Percentiles rank a stretch among this genome's conserved stretches.
These are phyloP conservation scores for Leptographium galeiforme DNA, from an alignment of 2,329 filamentous ascomycete genomes.

Conservation along the genomic window DNA sequence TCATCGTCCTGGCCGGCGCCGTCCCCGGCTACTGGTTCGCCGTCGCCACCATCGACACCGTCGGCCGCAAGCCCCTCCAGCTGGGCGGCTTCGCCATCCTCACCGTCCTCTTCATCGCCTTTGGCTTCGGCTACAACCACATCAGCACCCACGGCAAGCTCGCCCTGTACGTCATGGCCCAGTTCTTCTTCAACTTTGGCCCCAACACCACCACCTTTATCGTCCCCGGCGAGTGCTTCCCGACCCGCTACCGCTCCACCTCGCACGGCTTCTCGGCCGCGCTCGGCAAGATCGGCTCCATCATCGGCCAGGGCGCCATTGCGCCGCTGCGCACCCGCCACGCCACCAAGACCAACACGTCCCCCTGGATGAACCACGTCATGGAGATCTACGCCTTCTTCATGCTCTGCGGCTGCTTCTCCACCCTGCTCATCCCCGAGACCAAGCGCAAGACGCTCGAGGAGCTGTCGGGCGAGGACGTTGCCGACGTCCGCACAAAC, in stretches of 20 bases:
- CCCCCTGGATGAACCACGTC: slow-evolving; percentile 64
- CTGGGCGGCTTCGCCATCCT: slow-evolving; percentile 48
- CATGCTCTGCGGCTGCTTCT: slow-evolving; percentile 60
- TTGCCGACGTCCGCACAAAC: slow-evolving; percentile 9
- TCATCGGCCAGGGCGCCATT: slow-evolving; percentile 45
- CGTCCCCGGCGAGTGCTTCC: slow-evolving; percentile 43
- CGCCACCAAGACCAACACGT: slow-evolving; percentile 22
- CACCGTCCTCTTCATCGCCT: slow-evolving; percentile 46
- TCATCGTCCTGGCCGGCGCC: slow-evolving; percentile 64
- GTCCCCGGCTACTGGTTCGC: slow-evolving; percentile 79
- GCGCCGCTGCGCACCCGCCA: slow-evolving; percentile 35
- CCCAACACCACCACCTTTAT: slow-evolving; percentile 46
- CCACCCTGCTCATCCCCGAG: slow-evolving; percentile 58
- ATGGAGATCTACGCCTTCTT: slow-evolving; percentile 64
- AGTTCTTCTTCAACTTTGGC: slow-evolving; percentile 48
- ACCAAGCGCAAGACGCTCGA: slow-evolving; percentile 64
- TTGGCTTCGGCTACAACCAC: slow-evolving; percentile 48
- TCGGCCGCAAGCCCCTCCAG: slow-evolving; percentile 70
- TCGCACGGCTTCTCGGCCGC: slow-evolving; percentile 45
- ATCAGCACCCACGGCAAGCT: slow-evolving; percentile 38
- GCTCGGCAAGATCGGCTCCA: slow-evolving; percentile 40
- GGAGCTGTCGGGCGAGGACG: slow-evolving; percentile 29
- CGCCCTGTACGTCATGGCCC: slow-evolving; percentile 40
- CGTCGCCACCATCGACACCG: slow-evolving; percentile 52
- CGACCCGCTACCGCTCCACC: slow-evolving; percentile 42